Evolutionary conservation across 164 flowering plant species (phyloP).

Genomic region (Stephania cephalantha): DNA sequence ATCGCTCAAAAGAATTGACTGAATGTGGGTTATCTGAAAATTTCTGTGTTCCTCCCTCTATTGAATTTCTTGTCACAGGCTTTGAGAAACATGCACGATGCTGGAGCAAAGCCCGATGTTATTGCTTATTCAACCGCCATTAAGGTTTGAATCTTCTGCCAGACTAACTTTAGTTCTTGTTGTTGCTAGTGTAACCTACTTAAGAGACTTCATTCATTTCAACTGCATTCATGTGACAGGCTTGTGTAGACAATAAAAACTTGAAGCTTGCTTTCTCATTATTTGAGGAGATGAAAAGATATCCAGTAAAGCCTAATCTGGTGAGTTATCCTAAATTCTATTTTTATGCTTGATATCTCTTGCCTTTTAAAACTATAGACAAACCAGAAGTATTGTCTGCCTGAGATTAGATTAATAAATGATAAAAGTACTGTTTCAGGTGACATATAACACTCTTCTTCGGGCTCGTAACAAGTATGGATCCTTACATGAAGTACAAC

Average conservation of each 20-base stretch:
- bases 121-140: slow-evolving; percentile 80
- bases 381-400: neutral
- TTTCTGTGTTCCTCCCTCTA: neutral
- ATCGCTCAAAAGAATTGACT: neutral
- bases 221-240: slow-evolving; percentile 36
- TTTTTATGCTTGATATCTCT: neutral
- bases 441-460: slow-evolving; percentile 81
- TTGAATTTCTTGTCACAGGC: slow-evolving; percentile 37
- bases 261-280: slow-evolving; percentile 57
- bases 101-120: slow-evolving; percentile 71
- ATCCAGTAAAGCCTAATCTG: slow-evolving; percentile 62
- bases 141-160: slow-evolving; percentile 42
- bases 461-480: slow-evolving; percentile 78
- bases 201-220: neutral
- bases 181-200: neutral
- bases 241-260: slow-evolving; percentile 54
- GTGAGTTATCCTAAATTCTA: slow-evolving; percentile 32
- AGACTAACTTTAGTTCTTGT: neutral
- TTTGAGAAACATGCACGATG: slow-evolving; percentile 51
- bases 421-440: slow-evolving; percentile 40
- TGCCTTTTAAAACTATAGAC: neutral
- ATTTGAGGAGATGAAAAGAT: slow-evolving; percentile 70
- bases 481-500: slow-evolving; percentile 70
- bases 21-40: neutral
- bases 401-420: slow-evolving; percentile 2